Base-by-base conservation (phyloP, 176 grass and related monocot species). In the Chloris gayana region DNA sequence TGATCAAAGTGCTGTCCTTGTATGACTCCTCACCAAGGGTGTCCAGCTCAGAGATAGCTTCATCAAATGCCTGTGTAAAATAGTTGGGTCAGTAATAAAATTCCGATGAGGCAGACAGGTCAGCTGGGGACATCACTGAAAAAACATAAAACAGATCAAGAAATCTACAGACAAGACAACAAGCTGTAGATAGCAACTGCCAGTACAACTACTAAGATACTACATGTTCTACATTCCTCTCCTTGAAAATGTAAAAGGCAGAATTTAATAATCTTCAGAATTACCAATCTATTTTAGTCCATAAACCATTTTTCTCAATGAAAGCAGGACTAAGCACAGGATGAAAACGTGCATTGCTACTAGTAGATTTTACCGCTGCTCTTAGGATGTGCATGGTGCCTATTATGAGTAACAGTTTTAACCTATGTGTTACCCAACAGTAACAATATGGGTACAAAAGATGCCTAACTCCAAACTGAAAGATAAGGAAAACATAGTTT, bases 1-100 rank as follows among this genome's bases (percentile, higher is more conserved):
- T 97, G 59, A 97, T 97, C 86, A 93, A 83, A 22, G 94, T 93
- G 84, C 91, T 97, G 30, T 97, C 94, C 84, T 93, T 97, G 91
- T 97, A 97, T 3, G 88, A 93, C 33, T 97, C 94, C 81, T 93
- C 91, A 0, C 91, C 84, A 14, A 97, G 85, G 33, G 86, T 89
- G 49, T 93, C 94, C 83, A 97, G 75, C 82, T 97, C 91, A 1
- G 94, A 97, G 70, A 97, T 97, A 26, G 94, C 91, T 79, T 97
- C 94, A 29, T 97, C 94, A 83, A 97, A 97, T 3, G 94, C 94
- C 94, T 97, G 78, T 5, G 59, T 38, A 57, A 10, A 50, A 32
- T 7, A 67, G 57, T 75, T 30, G 19, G 46, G 46, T 77, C 61
- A 65, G 34, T 32, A 58, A 74, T 1, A 29, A 21, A 38, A 65